Conservation (phyloP, 2,329 filamentous ascomycete species). For the Stagonosporopsis rhizophila region DNA sequence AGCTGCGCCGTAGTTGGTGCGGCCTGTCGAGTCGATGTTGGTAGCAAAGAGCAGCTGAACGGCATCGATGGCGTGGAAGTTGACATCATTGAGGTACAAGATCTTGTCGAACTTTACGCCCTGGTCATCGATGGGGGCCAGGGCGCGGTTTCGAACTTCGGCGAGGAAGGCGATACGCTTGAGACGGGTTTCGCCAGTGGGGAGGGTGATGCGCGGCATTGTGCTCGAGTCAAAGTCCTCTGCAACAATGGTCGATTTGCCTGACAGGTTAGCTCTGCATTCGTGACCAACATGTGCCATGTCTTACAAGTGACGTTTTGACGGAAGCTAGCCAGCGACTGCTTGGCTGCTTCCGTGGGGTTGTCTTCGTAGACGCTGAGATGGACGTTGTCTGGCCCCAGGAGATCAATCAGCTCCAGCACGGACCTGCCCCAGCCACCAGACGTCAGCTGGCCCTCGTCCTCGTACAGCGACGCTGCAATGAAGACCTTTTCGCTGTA, state of each 20-base stretch:
- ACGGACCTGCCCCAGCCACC: constrained; percentile 71
- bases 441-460: constrained; percentile 64
- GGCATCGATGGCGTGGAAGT: constrained; percentile 66
- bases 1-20: constrained; percentile 66
- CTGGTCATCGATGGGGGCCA: constrained; percentile 66
- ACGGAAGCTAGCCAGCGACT: constrained; percentile 63
- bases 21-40: constrained; percentile 61
- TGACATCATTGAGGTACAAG: constrained; percentile 72
- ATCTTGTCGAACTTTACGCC: constrained; percentile 66
- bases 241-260: constrained; percentile 61
- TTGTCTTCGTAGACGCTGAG: constrained; percentile 78
- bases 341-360: constrained; percentile 63
- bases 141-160: constrained; percentile 73
- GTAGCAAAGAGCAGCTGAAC: constrained; percentile 70
- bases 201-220: constrained; percentile 67
- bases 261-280: constrained; percentile 36
- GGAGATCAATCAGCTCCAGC: constrained; percentile 66
- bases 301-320: constrained; percentile 55
- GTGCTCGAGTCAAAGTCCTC: constrained; percentile 65
- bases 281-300: background rate
- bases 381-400: constrained; percentile 73
- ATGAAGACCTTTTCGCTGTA: constrained; percentile 75
- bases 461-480: constrained; percentile 73
- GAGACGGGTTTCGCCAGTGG: constrained; percentile 67
- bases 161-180: constrained; percentile 79